These are phyloP conservation scores for Neonectria faginata DNA, from an alignment of 2,329 filamentous ascomycete genomes.

Conservation along the genomic window DNA sequence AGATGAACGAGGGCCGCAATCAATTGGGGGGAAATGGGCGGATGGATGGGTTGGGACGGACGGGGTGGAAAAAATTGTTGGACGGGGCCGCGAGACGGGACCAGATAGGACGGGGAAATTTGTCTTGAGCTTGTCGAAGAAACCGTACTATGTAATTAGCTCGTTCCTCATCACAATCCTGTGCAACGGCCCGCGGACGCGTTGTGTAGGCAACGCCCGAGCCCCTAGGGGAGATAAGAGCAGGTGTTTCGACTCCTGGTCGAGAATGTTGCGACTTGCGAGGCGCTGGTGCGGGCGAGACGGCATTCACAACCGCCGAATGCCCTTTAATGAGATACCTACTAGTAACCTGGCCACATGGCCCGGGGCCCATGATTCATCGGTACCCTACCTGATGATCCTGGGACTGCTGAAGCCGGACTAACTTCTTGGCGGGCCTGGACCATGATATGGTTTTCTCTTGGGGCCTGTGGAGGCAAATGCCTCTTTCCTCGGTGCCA, in stretches of 20 bases:
- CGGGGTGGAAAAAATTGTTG: conserved; percentile 8
- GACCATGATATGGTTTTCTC: conserved; percentile 13
- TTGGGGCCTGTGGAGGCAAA: conserved; percentile 20
- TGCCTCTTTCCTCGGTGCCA: conserved; percentile 9
- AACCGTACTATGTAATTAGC: conserved; percentile 6
- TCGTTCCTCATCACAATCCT: conserved; percentile 5
- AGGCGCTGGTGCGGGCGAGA: conserved; percentile 21
- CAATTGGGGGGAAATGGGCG: conserved; percentile 21
- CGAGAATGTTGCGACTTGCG: conserved; percentile 10
- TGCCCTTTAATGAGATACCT: conserved; percentile 18
- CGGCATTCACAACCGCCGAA: conserved; percentile 8
- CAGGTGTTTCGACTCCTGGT: conserved; percentile 21
- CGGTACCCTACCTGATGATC: conserved; percentile 9
- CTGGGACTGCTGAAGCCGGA: conserved; percentile 21
- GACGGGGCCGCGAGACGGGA: conserved; percentile 11
- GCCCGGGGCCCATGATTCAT: conserved; percentile 15
- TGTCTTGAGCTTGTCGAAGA: conserved; percentile 8
- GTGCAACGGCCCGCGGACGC: conserved; percentile 7
- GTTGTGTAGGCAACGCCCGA: conserved; percentile 25
- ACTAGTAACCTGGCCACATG: conserved; percentile 20
- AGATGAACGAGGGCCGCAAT: conserved; percentile 20
- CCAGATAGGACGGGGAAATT: conserved; percentile 17
- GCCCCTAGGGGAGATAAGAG: conserved; percentile 14
- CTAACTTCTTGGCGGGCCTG: conserved; percentile 25
- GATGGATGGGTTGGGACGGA: conserved; percentile 6